A percentile compares a stretch with the other conserved stretches of the same genome.
Evolutionary conservation across 345 rosid genomes (phyloP).

Genomic region (Euphorbia lathyris): DNA sequence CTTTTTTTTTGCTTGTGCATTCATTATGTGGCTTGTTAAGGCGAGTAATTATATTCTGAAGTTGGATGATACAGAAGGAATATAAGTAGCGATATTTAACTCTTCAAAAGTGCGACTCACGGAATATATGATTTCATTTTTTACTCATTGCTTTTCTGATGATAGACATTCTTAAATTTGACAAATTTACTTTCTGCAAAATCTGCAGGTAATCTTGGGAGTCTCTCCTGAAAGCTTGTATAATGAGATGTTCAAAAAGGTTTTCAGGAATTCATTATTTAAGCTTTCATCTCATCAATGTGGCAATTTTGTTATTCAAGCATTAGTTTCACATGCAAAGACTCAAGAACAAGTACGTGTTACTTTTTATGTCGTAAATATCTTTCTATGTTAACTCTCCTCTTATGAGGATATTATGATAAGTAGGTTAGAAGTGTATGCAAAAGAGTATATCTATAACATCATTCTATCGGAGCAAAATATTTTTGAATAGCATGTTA

Average conservation of each 20-base stretch:
- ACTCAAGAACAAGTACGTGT: constrained; percentile 59
- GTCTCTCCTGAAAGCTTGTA: constrained; percentile 82
- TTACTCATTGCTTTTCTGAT: neutral
- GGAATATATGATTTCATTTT: neutral
- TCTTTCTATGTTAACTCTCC: neutral
- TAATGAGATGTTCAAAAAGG: constrained; percentile 54
- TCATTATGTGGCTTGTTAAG: neutral
- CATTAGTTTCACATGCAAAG: constrained; percentile 69
- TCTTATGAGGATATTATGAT: neutral
- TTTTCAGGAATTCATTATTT: constrained; percentile 67
- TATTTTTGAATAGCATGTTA: neutral
- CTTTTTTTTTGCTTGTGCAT: neutral
- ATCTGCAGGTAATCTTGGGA: constrained; percentile 78
- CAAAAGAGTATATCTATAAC: neutral
- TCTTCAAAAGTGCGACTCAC: neutral
- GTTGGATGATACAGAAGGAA: neutral
- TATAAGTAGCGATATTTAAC: neutral
- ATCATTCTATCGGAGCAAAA: neutral
- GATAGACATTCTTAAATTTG: neutral
- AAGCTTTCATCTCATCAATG: constrained; percentile 78
- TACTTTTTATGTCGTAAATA: neutral
- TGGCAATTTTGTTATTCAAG: constrained; percentile 90
- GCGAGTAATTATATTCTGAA: neutral
- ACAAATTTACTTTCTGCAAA: neutral
- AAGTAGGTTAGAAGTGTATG: neutral